These are phyloP conservation scores for Zymoseptoria ardabiliae DNA, from an alignment of 2,329 filamentous ascomycete genomes.

Conservation along the genomic window DNA sequence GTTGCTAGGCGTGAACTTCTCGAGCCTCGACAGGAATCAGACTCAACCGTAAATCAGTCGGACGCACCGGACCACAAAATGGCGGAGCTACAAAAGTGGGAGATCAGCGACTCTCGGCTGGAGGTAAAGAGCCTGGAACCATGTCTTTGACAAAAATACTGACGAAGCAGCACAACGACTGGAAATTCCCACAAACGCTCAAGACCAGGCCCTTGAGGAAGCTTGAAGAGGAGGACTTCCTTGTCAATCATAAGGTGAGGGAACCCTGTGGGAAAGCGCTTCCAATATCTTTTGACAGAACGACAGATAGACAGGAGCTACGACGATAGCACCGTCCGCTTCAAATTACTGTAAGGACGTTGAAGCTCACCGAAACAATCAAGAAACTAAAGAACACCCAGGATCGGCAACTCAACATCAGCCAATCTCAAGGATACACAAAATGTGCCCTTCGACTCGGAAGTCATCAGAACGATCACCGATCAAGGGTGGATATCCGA, in stretches of 20 bases:
- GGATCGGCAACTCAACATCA: slow-evolving; percentile 21
- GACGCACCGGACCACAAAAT: background rate
- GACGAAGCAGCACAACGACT: slow-evolving; percentile 22
- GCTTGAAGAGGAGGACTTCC: slow-evolving; percentile 28
- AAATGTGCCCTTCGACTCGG: slow-evolving; percentile 21
- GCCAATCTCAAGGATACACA: slow-evolving; percentile 25
- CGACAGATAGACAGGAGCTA: slow-evolving; percentile 29
- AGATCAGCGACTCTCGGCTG: slow-evolving; percentile 27
- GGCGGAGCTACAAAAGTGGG: slow-evolving; percentile 25
- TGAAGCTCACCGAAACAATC: background rate
- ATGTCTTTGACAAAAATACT: slow-evolving; percentile 1
- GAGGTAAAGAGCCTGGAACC: slow-evolving; percentile 14
- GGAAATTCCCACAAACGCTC: slow-evolving; percentile 25
- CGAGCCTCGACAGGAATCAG: background rate
- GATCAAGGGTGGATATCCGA: slow-evolving; percentile 28
- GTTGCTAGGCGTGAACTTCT: background rate
- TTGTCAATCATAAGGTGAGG: slow-evolving; percentile 26
- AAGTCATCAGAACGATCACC: slow-evolving; percentile 20
- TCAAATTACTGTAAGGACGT: slow-evolving; percentile 27
- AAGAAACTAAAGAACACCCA: background rate
- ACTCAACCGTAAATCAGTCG: background rate
- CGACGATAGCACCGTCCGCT: slow-evolving; percentile 29
- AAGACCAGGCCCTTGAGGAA: slow-evolving; percentile 25
- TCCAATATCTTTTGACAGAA: background rate
- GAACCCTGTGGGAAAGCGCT: background rate